A percentile compares a stretch with the other conserved stretches of the same genome.
Evolutionary conservation across 345 rosid species (phyloP).

Genomic region (Murraya koenigii): DNA sequence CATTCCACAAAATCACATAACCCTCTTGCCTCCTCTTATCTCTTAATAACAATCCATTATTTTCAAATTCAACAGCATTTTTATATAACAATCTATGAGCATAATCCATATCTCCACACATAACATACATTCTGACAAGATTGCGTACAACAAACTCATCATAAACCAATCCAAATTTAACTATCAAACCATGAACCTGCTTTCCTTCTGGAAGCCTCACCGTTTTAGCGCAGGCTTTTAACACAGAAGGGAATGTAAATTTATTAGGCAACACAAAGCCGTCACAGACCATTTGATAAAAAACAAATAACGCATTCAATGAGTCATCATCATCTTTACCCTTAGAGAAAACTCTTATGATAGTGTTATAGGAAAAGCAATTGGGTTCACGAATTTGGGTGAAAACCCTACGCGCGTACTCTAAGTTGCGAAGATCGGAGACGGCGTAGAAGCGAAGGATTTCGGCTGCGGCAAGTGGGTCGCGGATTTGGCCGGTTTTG

Average conservation of each 20-base stretch:
- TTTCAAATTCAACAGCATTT: slow-evolving; percentile 15
- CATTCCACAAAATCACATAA: slow-evolving; percentile 66
- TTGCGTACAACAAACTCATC: slow-evolving; percentile 67
- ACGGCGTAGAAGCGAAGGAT: slow-evolving; percentile 48
- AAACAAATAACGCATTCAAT: slow-evolving; percentile 36
- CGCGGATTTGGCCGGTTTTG: slow-evolving; percentile 55
- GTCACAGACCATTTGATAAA: slow-evolving; percentile 42
- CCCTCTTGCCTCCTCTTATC: slow-evolving; percentile 52
- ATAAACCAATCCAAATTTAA: slow-evolving; percentile 47
- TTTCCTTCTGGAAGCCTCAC: slow-evolving; percentile 52
- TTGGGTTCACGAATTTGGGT: slow-evolving; percentile 46
- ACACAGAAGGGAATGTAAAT: slow-evolving; percentile 64
- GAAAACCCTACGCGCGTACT: slow-evolving; percentile 49
- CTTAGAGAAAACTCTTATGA: slow-evolving; percentile 64
- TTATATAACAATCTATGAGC: slow-evolving; percentile 41
- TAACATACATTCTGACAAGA: slow-evolving; percentile 67
- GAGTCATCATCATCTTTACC: slow-evolving; percentile 26
- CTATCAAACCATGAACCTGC: slow-evolving; percentile 55
- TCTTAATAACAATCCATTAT: slow-evolving; percentile 8
- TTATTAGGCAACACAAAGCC: slow-evolving; percentile 48
- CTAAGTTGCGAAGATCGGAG: slow-evolving; percentile 41
- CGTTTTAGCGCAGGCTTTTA: slow-evolving; percentile 55
- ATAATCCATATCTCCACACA: slow-evolving; percentile 55
- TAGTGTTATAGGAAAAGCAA: slow-evolving; percentile 79
- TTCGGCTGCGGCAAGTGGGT: slow-evolving; percentile 72